Evolutionary conservation across 2,329 filamentous ascomycete species (phyloP).

Genomic region (Epichloe typhina): DNA sequence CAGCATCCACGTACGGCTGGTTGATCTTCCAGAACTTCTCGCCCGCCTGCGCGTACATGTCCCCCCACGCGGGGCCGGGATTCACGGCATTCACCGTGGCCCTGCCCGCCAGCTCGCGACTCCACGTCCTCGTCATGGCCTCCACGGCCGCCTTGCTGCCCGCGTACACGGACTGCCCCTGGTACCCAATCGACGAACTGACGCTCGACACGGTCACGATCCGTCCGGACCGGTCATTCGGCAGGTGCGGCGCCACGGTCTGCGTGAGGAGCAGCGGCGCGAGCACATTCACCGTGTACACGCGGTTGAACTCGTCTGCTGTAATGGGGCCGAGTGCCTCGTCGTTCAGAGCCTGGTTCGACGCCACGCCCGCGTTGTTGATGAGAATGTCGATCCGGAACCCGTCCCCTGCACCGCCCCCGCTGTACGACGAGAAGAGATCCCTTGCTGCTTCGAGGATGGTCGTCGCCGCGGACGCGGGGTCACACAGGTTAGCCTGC

Average conservation of each 20-base stretch:
- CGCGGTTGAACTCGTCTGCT: constrained; percentile 51
- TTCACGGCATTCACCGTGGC: constrained; percentile 45
- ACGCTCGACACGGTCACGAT: constrained; percentile 44
- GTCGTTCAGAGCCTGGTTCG: constrained; percentile 52
- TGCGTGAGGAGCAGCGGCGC: constrained; percentile 69
- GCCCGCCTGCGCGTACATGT: constrained; percentile 33
- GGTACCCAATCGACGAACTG: constrained; percentile 38
- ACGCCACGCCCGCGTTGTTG: constrained; percentile 68
- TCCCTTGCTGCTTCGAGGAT: constrained; percentile 17
- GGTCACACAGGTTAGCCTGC: constrained; percentile 18
- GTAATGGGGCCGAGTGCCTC: constrained; percentile 37
- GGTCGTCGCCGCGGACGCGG: constrained; percentile 12
- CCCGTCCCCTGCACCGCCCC: neutral
- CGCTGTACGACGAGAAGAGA: constrained; percentile 15
- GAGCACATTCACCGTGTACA: constrained; percentile 71
- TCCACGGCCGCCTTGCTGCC: constrained; percentile 46
- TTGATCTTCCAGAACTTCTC: constrained; percentile 23
- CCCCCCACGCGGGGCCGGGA: constrained; percentile 39
- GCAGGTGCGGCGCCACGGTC: constrained; percentile 54
- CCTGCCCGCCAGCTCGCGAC: constrained; percentile 38
- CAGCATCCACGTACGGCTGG: constrained; percentile 24
- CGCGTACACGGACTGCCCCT: constrained; percentile 43
- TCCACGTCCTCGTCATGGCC: constrained; percentile 46
- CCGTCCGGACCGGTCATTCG: constrained; percentile 50
- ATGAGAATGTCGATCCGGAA: constrained; percentile 61